Evolutionary conservation across 805 yeast genomes (phyloP).

Genomic region (Lachancea fermentati): DNA sequence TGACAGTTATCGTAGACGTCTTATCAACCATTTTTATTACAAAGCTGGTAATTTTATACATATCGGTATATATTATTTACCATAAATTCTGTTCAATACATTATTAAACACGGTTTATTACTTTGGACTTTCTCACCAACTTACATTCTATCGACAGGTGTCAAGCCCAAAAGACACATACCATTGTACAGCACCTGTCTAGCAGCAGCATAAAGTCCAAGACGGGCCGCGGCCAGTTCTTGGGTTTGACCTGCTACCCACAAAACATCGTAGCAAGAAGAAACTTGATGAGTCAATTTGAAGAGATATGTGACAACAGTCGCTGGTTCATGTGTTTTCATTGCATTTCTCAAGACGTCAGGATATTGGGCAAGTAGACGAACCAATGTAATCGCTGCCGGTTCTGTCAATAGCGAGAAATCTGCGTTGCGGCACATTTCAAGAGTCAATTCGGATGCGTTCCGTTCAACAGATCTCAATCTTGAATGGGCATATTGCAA

Average conservation of each 20-base stretch:
- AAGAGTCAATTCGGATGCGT: conserved; percentile 46
- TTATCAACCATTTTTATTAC: no score
- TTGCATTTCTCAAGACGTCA: conserved; percentile 77
- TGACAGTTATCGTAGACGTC: no score
- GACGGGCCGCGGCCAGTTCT: conserved; percentile 81
- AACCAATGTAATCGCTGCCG: conserved; percentile 61
- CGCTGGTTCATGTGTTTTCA: conserved; percentile 84
- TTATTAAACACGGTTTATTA: no score
- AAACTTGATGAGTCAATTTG: conserved; percentile 86
- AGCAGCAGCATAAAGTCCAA: conserved; percentile 86
- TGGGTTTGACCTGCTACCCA: conserved; percentile 96
- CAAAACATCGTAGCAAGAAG: conserved; percentile 90
- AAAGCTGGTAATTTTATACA: no score
- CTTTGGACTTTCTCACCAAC: not conserved
- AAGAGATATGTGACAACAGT: conserved; percentile 91
- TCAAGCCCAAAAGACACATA: conserved; percentile 81
- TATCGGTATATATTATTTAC: no score
- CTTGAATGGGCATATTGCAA: conserved; percentile 98
- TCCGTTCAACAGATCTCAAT: conserved; percentile 89
- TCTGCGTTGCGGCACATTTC: conserved; percentile 46
- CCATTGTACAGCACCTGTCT: conserved; percentile 87
- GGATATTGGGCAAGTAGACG: conserved; percentile 87
- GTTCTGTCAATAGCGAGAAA: conserved; percentile 59
- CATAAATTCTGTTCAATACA: no score
- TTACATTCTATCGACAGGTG: conserved; percentile 98